These are phyloP conservation scores for Arachnomyces sp. DNA, from an alignment of 2,329 filamentous ascomycete genomes.

Conservation along the genomic window DNA sequence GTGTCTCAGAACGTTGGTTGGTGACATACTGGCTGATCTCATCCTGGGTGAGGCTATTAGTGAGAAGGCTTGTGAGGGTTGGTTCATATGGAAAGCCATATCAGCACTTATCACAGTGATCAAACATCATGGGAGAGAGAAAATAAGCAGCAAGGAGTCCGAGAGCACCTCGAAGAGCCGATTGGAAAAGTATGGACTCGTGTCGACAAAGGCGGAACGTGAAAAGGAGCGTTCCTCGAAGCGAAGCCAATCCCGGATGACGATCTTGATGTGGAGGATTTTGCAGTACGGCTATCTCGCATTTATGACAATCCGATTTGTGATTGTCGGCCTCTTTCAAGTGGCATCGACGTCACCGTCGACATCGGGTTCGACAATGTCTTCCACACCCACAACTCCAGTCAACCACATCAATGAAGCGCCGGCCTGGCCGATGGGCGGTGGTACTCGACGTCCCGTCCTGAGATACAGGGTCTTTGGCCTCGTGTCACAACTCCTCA, in stretches of 20 bases:
- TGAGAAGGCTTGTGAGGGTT: conserved; percentile 75
- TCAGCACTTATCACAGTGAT: conserved; percentile 58
- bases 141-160: conserved; percentile 6
- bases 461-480: conserved; percentile 71
- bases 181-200: conserved; percentile 51
- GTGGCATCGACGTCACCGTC: conserved; percentile 52
- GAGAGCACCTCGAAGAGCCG: conserved; percentile 23
- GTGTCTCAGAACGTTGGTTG: conserved; percentile 73
- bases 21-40: conserved; percentile 82
- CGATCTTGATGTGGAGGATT: conserved; percentile 43
- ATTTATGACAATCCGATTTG: conserved; percentile 58
- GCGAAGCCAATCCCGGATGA: conserved; percentile 26
- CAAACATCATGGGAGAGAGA: conserved; percentile 10
- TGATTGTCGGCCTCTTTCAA: conserved; percentile 57
- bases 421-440: conserved; percentile 21
- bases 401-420: conserved; percentile 21
- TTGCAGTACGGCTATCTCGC: conserved; percentile 45
- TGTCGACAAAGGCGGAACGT: conserved; percentile 32
- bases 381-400: conserved; percentile 21
- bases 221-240: conserved; percentile 11
- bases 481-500: conserved; percentile 63
- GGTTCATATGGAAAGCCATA: conserved; percentile 79
- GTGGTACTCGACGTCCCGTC: conserved; percentile 50
- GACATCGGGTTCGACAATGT: conserved; percentile 16
- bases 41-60: conserved; percentile 76